Evolutionary conservation across 345 rosid genomes (phyloP).

Genomic region (Citrus hindsii): DNA sequence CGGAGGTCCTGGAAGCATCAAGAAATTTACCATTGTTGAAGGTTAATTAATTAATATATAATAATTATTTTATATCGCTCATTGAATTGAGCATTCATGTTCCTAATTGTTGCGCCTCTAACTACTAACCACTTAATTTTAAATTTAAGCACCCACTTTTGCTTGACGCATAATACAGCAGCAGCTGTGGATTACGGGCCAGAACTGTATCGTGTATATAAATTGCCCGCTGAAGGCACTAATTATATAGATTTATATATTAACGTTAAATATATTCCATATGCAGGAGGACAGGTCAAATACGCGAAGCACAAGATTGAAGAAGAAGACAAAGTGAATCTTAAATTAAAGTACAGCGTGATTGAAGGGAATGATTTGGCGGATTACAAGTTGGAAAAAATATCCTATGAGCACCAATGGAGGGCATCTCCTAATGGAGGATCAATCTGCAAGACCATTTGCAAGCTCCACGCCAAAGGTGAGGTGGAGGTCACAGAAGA

Average conservation of each 20-base stretch:
- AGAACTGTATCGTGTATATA: not conserved
- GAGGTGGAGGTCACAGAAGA: conserved; percentile 21
- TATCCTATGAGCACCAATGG: conserved; percentile 24
- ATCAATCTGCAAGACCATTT: conserved; percentile 12
- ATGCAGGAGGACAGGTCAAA: not conserved
- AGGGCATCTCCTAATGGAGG: conserved; percentile 23
- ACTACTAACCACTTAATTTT: too few relatives aligned
- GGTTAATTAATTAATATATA: not conserved
- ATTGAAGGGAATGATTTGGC: not conserved
- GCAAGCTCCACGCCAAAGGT: conserved; percentile 16
- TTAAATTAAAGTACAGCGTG: not conserved
- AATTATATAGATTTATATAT: not conserved
- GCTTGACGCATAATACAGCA: too few relatives aligned
- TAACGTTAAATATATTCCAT: not conserved
- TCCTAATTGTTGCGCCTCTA: not conserved
- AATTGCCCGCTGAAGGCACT: not conserved
- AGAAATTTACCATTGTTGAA: not conserved
- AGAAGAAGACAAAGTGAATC: not conserved
- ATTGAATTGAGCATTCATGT: not conserved
- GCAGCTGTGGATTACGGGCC: too few relatives aligned
- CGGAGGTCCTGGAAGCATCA: not conserved
- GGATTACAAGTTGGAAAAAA: conserved; percentile 20
- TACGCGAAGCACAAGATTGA: not conserved
- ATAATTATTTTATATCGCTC: not conserved
- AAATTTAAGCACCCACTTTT: too few relatives aligned